These are phyloP conservation scores for Blastobotrys parvus DNA, from an alignment of 805 yeast genomes.

Conservation along the genomic window DNA sequence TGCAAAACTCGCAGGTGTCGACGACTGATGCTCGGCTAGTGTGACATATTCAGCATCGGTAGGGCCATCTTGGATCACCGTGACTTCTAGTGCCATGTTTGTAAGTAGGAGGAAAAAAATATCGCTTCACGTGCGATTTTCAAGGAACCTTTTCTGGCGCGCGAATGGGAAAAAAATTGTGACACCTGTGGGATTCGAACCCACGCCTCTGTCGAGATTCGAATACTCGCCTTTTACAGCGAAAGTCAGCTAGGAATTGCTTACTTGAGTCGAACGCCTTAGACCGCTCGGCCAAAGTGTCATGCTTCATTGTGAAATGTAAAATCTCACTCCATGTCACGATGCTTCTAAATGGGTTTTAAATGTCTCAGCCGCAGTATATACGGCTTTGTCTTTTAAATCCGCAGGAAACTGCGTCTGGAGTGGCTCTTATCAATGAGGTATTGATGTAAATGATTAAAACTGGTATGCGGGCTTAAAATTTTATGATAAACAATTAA, in stretches of 20 bases:
- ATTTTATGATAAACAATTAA: too few relatives aligned
- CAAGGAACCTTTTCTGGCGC: too few relatives aligned
- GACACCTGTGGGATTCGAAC: slow-evolving; percentile 83
- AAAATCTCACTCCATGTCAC: too few relatives aligned
- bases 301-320: too few relatives aligned
- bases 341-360: too few relatives aligned
- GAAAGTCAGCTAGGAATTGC: slow-evolving; percentile 55
- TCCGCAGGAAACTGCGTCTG: too few relatives aligned
- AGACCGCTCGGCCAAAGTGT: slow-evolving; percentile 6
- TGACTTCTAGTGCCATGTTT: neutral
- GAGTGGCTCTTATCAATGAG: too few relatives aligned
- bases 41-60: slow-evolving; percentile 18
- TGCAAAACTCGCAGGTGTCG: slow-evolving; percentile 27
- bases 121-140: neutral
- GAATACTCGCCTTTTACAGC: slow-evolving; percentile 7
- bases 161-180: slow-evolving; percentile 17
- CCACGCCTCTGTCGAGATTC: slow-evolving; percentile 77
- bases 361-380: too few relatives aligned
- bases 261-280: slow-evolving; percentile 6
- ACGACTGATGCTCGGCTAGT: slow-evolving; percentile 24
- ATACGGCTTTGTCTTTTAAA: too few relatives aligned
- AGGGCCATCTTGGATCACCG: neutral
- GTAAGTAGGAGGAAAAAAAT: neutral
- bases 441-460: too few relatives aligned
- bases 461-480: too few relatives aligned